Base-by-base conservation (phyloP, 352 stramenopile genomes). In the Blastocystis sp. region DNA sequence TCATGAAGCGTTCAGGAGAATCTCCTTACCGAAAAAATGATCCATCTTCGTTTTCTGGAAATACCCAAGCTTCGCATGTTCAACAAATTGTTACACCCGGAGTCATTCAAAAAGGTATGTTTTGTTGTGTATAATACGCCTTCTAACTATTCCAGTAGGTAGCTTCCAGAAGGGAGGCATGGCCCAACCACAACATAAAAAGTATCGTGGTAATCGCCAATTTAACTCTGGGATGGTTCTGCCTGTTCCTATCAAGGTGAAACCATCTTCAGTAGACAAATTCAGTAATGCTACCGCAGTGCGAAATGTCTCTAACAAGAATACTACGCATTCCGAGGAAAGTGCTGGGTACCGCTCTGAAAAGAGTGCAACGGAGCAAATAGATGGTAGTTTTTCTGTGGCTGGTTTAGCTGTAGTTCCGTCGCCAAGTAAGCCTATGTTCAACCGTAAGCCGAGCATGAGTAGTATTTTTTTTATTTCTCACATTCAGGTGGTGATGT, bases 11-110 rank as follows among this genome's bases (percentile, higher is more conserved):
- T 13, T 39, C 41, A 43, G 23, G 41, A 73, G 50, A 73, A n/a
- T n/a, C n/a, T n/a, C n/a, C n/a, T n/a, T n/a, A n/a, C n/a, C 50
- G 50, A 56, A 56, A 18, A 56, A 70, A 70, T 70, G 62, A 70
- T 29, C 47, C 18, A 9, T 45, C n/a, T 70, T n/a, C 18, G 26
- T 70, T 45, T 39, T 70, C 62, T 70, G 62, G 18, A 41, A 29
- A 29, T 20, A 18, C 62, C 23, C 26, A 29, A n/a, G 9, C 50
- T 20, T 56, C 50, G 18, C 9, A 56, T 56, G 50, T 56, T 56
- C 9, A 56, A 56, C 18, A 56, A 20, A 9, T 56, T 18, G 18
- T 9, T 20, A 20, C 18, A 56, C 9, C 9, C 18, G 18, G 9
- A 56, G 18, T 18, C 18, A 56, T 56, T 56, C 50, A 18, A 9